These are phyloP conservation scores for Aspergillus brunneoviolaceus DNA, from an alignment of 2,329 filamentous ascomycete genomes.

Conservation along the genomic window DNA sequence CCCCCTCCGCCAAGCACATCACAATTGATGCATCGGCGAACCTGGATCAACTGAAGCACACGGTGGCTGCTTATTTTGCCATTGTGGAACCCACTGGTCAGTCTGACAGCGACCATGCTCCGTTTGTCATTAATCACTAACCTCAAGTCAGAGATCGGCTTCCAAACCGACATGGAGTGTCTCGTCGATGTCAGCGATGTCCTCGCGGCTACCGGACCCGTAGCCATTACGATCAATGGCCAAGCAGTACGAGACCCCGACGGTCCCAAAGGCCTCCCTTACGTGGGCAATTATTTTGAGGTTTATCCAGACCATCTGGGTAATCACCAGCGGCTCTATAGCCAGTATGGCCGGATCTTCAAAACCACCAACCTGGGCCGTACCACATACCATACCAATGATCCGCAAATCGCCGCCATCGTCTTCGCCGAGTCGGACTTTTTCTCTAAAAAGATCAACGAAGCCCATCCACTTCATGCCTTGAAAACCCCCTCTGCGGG, in stretches of 20 bases:
- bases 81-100: slow-evolving; percentile 32
- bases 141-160: slow-evolving; percentile 20
- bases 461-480: slow-evolving; percentile 30
- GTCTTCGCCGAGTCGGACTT: slow-evolving; percentile 53
- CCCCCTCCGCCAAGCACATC: slow-evolving; percentile 22
- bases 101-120: too few relatives aligned
- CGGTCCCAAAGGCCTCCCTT: slow-evolving; percentile 27
- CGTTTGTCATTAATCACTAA: background rate
- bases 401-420: slow-evolving; percentile 49
- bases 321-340: slow-evolving; percentile 57
- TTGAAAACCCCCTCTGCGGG: slow-evolving; percentile 30
- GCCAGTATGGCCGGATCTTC: slow-evolving; percentile 54
- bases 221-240: slow-evolving; percentile 32
- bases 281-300: slow-evolving; percentile 56
- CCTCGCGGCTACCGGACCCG: slow-evolving; percentile 8
- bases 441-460: slow-evolving; percentile 54
- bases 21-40: slow-evolving; percentile 22
- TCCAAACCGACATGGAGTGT: slow-evolving; percentile 14
- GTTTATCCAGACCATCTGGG: slow-evolving; percentile 59
- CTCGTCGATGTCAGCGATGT: slow-evolving; percentile 22
- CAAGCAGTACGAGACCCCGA: slow-evolving; percentile 28
- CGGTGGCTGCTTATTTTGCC: slow-evolving; percentile 31
- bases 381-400: slow-evolving; percentile 53
- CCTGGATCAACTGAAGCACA: slow-evolving; percentile 20
- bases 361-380: slow-evolving; percentile 56